Conservation (phyloP, 495 filamentous ascomycete genomes). For the Gamarada debralockiae region DNA sequence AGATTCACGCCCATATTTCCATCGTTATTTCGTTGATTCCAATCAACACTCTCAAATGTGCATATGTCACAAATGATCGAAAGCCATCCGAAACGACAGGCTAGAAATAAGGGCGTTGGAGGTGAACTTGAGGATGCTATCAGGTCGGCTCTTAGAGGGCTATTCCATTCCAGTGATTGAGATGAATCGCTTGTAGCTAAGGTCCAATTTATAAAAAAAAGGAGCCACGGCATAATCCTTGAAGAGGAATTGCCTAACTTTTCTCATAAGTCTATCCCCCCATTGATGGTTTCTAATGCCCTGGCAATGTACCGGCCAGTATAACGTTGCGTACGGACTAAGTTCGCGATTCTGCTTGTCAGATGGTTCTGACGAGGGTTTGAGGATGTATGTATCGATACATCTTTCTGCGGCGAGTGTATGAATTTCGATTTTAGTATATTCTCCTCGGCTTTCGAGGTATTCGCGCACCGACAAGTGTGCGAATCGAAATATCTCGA, state of each 20-base stretch:
- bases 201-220: background rate
- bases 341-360: background rate
- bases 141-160: background rate
- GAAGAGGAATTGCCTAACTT: background rate
- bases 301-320: background rate
- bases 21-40: background rate
- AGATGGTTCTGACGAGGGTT: background rate
- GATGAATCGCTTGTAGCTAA: background rate
- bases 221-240: background rate
- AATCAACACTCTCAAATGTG: background rate
- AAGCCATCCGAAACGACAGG: background rate
- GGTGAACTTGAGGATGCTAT: background rate
- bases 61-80: background rate
- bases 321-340: background rate
- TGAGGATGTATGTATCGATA: background rate
- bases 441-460: background rate
- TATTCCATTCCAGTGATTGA: background rate
- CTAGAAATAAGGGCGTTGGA: background rate
- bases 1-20: background rate
- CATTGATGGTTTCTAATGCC: background rate
- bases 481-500: constrained; percentile 6
- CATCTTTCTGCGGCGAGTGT: background rate
- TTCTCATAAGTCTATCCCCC: background rate
- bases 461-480: constrained; percentile 9
- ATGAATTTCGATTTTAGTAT: background rate